These are phyloP conservation scores for Glebionis coronaria DNA, from an alignment of 129 eudicot species.

Conservation along the genomic window DNA sequence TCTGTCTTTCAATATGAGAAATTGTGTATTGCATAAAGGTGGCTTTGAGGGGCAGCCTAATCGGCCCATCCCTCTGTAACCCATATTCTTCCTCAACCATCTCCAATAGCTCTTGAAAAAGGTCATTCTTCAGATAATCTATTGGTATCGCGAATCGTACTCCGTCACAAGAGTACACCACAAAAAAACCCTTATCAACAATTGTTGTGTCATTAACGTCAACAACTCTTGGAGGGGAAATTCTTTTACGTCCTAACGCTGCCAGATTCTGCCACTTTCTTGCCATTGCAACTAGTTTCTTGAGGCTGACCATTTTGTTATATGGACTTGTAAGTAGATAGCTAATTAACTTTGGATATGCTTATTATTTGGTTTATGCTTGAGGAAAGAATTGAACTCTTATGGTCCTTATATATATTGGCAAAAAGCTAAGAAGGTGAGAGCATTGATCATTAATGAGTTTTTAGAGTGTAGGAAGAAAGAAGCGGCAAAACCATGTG, in stretches of 20 bases:
- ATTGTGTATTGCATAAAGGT: constrained; percentile 27
- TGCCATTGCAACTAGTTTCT: constrained; percentile 40
- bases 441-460: no score
- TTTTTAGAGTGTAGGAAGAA: constrained; percentile 6
- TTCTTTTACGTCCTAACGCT: constrained; percentile 27
- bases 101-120: constrained; percentile 30
- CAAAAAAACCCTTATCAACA: constrained; percentile 36
- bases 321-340: neutral
- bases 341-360: neutral
- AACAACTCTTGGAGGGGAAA: constrained; percentile 1
- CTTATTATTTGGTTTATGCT: constrained; percentile 7
- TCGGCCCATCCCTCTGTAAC: constrained; percentile 30
- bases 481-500: constrained; percentile 23
- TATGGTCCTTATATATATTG: constrained; percentile 7
- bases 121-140: constrained; percentile 22
- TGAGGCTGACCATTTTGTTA: constrained; percentile 30
- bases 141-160: constrained; percentile 27
- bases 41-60: constrained; percentile 32
- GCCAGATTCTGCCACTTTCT: constrained; percentile 36
- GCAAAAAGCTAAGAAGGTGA: no score
- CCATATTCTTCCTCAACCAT: constrained; percentile 44
- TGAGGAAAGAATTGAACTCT: neutral
- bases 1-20: constrained; percentile 7
- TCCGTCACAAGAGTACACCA: constrained; percentile 35
- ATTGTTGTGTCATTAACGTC: neutral